These are phyloP conservation scores for Candida sithepensis DNA, from an alignment of 805 yeast genomes.

Conservation along the genomic window DNA sequence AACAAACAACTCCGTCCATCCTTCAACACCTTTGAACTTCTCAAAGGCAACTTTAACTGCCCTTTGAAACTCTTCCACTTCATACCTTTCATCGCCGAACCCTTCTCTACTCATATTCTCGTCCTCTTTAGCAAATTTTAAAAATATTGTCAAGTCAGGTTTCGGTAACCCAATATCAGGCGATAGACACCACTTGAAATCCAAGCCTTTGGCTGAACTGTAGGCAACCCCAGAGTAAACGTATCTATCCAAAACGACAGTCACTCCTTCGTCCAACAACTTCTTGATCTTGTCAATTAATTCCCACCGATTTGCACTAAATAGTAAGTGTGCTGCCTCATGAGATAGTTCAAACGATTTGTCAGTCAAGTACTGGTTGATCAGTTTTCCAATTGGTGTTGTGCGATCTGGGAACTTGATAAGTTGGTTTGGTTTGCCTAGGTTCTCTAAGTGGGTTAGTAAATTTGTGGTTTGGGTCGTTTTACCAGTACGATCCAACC, in stretches of 20 bases:
- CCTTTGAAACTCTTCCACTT: conserved; percentile 67
- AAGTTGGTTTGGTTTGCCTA: conserved; percentile 39
- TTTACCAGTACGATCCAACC: conserved; percentile 93
- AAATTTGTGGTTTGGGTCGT: conserved; percentile 68
- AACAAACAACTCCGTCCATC: conserved; percentile 54
- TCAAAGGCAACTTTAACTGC: conserved; percentile 62
- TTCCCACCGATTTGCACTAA: conserved; percentile 97
- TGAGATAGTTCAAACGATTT: conserved; percentile 53
- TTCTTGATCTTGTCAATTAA: conserved; percentile 42
- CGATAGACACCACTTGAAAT: conserved; percentile 68
- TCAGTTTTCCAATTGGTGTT: conserved; percentile 76
- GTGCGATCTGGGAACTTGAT: conserved; percentile 86
- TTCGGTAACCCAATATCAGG: conserved; percentile 84
- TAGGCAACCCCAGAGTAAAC: conserved; percentile 93
- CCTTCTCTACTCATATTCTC: conserved; percentile 59
- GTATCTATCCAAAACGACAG: conserved; percentile 78
- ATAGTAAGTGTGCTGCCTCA: conserved; percentile 79
- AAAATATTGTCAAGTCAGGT: conserved; percentile 81
- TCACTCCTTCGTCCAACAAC: conserved; percentile 47
- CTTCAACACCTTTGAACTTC: conserved; percentile 27
- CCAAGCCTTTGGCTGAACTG: conserved; percentile 78
- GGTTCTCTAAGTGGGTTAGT: conserved; percentile 23
- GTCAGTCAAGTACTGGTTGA: conserved; percentile 66
- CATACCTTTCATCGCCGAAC: conserved; percentile 95
- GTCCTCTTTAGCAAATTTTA: conserved; percentile 51